These are phyloP conservation scores for Poronia punctata DNA, from an alignment of 495 filamentous ascomycete species.

Conservation along the genomic window DNA sequence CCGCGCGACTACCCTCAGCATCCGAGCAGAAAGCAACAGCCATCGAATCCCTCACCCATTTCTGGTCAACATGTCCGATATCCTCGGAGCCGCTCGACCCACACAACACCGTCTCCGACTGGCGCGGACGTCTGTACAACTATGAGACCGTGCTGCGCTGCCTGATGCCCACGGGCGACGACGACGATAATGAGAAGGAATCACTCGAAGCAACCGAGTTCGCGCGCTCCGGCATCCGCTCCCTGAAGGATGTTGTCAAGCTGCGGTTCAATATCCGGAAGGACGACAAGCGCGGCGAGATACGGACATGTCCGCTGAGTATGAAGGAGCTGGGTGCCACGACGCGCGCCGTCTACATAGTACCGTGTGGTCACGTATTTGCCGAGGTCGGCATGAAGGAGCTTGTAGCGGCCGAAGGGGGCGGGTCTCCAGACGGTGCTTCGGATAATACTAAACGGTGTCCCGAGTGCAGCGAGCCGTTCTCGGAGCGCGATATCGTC, in stretches of 20 bases:
- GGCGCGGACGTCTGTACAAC: slow-evolving; percentile 80
- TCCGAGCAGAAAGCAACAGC: slow-evolving; percentile 84
- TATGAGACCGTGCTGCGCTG: slow-evolving; percentile 85
- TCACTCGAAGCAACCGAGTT: slow-evolving; percentile 41
- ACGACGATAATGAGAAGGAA: slow-evolving; percentile 30
- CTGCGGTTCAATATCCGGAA: slow-evolving; percentile 60
- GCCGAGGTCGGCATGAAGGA: slow-evolving; percentile 77
- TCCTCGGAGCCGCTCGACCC: slow-evolving; percentile 65
- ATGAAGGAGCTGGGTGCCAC: slow-evolving; percentile 74
- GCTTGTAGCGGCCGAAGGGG: slow-evolving; percentile 38
- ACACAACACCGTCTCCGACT: slow-evolving; percentile 77
- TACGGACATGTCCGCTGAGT: slow-evolving; percentile 82
- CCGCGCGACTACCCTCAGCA: slow-evolving; percentile 72
- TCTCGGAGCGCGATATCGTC: slow-evolving; percentile 71
- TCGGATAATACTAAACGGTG: slow-evolving; percentile 31
- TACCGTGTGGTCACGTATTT: slow-evolving; percentile 95
- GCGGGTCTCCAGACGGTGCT: not conserved
- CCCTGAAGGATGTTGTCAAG: slow-evolving; percentile 81
- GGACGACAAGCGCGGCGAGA: slow-evolving; percentile 37
- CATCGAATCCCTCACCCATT: slow-evolving; percentile 72
- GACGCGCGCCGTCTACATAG: slow-evolving; percentile 78
- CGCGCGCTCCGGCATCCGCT: slow-evolving; percentile 64
- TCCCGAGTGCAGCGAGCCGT: slow-evolving; percentile 67
- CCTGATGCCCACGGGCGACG: slow-evolving; percentile 58
- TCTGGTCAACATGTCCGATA: slow-evolving; percentile 80